These are phyloP conservation scores for Penicillium freii DNA, from an alignment of 2,329 filamentous ascomycete genomes.

Conservation along the genomic window DNA sequence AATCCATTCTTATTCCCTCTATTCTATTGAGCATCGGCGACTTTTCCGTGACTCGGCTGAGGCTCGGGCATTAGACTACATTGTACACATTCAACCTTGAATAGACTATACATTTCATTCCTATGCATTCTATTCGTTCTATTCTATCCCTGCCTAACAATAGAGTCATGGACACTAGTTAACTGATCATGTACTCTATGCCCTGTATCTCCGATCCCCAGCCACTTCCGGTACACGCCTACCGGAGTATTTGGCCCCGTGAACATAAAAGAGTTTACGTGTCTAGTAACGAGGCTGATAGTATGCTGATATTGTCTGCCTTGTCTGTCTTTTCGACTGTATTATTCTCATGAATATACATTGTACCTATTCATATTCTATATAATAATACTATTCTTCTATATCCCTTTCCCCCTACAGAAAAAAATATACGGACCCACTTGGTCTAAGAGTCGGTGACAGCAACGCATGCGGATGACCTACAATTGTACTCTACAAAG, in stretches of 20 bases:
- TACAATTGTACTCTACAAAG: background rate
- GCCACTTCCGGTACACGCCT: constrained; percentile 4
- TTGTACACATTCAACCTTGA: background rate
- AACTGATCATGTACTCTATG: background rate
- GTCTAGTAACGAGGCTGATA: background rate
- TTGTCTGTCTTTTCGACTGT: background rate
- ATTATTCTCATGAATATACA: too few relatives aligned
- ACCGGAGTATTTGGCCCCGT: background rate
- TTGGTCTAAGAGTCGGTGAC: background rate
- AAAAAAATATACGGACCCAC: constrained; percentile 7
- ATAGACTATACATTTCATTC: background rate
- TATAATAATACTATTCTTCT: background rate
- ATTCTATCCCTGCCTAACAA: background rate
- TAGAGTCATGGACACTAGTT: background rate
- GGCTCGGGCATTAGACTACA: background rate
- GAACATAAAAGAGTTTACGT: background rate
- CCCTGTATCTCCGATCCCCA: constrained; percentile 3
- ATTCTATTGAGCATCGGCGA: background rate
- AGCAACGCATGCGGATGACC: background rate
- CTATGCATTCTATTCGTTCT: too few relatives aligned
- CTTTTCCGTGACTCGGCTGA: background rate
- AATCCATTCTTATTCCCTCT: background rate
- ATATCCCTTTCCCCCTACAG: background rate
- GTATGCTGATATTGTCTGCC: too few relatives aligned
- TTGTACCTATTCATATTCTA: background rate